Percentiles rank a stretch among this genome's conserved stretches.
Evolutionary conservation across 345 rosid genomes (phyloP).

Genomic region (Gossypioides kirkii): DNA sequence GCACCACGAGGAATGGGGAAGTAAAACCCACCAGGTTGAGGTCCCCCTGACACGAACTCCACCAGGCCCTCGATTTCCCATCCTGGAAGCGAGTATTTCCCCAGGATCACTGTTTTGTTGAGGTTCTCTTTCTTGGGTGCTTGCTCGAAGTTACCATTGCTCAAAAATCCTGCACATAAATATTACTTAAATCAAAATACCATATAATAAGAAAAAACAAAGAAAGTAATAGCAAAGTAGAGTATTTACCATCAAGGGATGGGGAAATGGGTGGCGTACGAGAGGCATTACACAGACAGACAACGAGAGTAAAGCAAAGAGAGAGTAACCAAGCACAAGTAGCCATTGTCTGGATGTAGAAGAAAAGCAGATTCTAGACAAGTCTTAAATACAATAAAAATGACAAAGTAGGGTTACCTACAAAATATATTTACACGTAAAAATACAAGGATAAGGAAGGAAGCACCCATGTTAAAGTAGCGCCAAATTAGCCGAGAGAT

Average conservation of each 20-base stretch:
- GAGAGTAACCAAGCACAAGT: neutral
- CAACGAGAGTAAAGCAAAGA: constrained; percentile 10
- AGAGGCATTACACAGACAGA: neutral
- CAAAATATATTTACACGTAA: neutral
- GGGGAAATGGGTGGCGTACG: neutral
- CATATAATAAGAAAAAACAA: too few species aligned
- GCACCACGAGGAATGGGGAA: constrained; percentile 60
- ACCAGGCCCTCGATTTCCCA: constrained; percentile 73
- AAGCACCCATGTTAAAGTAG: neutral
- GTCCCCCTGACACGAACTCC: constrained; percentile 74
- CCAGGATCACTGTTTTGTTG: constrained; percentile 56
- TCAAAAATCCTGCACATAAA: constrained; percentile 38
- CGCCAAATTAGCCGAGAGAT: constrained; percentile 12
- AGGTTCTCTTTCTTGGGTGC: constrained; percentile 52
- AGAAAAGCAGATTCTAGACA: neutral
- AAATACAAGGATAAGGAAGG: neutral
- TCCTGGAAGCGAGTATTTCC: constrained; percentile 71
- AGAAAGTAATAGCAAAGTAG: neutral
- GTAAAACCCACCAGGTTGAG: constrained; percentile 81
- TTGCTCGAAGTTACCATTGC: constrained; percentile 68
- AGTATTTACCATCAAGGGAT: constrained; percentile 6
- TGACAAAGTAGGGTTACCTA: neutral
- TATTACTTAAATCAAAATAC: neutral
- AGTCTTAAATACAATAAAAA: neutral
- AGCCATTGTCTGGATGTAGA: constrained; percentile 1